Evolutionary conservation across 2,329 filamentous ascomycete species (phyloP).

Genomic region (Gnomoniopsis sp.): DNA sequence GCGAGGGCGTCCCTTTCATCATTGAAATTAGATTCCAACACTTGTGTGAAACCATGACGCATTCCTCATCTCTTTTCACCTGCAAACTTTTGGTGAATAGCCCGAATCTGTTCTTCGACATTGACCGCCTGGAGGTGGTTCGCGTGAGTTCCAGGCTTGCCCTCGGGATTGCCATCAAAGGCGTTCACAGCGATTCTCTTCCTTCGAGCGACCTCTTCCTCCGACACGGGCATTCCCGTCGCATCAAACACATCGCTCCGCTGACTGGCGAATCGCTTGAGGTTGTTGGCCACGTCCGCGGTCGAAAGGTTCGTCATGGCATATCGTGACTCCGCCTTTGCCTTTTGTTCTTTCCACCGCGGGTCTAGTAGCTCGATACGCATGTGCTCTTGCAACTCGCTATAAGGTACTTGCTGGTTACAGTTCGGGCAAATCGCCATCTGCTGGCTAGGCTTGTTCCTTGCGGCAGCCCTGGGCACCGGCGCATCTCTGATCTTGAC

Average conservation of each 20-base stretch:
- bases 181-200: slow-evolving; percentile 68
- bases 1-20: background rate
- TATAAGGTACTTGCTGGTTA: slow-evolving; percentile 80
- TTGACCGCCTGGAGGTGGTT: slow-evolving; percentile 66
- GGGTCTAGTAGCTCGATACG: slow-evolving; percentile 92
- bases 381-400: slow-evolving; percentile 90
- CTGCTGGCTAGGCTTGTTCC: slow-evolving; percentile 59
- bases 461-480: slow-evolving; percentile 76
- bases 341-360: slow-evolving; percentile 92
- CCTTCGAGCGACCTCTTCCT: slow-evolving; percentile 70
- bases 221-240: slow-evolving; percentile 64
- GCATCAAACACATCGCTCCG: slow-evolving; percentile 84
- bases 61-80: slow-evolving; percentile 29
- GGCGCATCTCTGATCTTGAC: slow-evolving; percentile 96
- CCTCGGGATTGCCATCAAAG: slow-evolving; percentile 64
- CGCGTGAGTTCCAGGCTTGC: slow-evolving; percentile 50
- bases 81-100: slow-evolving; percentile 54
- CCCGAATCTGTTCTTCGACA: slow-evolving; percentile 80
- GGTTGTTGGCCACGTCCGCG: slow-evolving; percentile 84
- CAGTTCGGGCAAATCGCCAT: slow-evolving; percentile 89
- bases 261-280: slow-evolving; percentile 91
- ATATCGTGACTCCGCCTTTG: slow-evolving; percentile 80
- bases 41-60: background rate
- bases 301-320: slow-evolving; percentile 84
- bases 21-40: background rate